Conservation (phyloP, 1,284 basidiomycete species). For the Rhodotorula glutinis region DNA sequence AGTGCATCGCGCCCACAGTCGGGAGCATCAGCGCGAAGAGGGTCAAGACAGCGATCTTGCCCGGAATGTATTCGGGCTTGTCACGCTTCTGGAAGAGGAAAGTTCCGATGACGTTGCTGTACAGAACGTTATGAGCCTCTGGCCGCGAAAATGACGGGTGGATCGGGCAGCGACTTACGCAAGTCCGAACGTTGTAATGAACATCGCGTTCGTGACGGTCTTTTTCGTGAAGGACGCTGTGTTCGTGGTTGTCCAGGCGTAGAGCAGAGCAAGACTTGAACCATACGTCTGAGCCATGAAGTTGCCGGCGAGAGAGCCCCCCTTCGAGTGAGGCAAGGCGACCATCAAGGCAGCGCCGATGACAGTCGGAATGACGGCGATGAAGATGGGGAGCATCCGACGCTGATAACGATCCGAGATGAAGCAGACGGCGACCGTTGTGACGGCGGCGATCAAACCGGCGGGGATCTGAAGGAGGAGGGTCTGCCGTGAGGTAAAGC, state of each 20-base stretch:
- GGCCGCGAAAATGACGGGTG: too few species aligned
- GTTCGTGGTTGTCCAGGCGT: conserved; percentile 57
- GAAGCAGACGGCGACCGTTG: conserved; percentile 58
- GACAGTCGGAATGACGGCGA: conserved; percentile 62
- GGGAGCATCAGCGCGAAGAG: conserved; percentile 58
- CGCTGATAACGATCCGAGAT: conserved; percentile 57
- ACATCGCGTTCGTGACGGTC: conserved; percentile 55
- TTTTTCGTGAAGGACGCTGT: conserved; percentile 66
- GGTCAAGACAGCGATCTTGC: conserved; percentile 52
- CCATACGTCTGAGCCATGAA: conserved; percentile 46
- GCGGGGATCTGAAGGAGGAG: conserved; percentile 62
- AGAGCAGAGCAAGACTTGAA: background rate
- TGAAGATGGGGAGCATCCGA: conserved; percentile 63
- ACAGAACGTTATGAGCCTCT: too few species aligned
- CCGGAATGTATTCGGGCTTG: conserved; percentile 12
- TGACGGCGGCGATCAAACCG: conserved; percentile 53
- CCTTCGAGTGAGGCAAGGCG: conserved; percentile 54
- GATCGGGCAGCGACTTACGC: conserved; percentile 43
- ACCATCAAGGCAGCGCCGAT: conserved; percentile 61
- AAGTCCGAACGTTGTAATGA: conserved; percentile 58
- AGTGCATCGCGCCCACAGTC: conserved; percentile 56
- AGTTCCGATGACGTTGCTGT: conserved; percentile 48
- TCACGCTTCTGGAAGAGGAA: conserved; percentile 4
- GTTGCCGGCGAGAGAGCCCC: conserved; percentile 60
- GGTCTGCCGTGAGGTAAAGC: conserved; percentile 64